Conservation (phyloP, 768 basidiomycete species). For the Naganishia antarctica region DNA sequence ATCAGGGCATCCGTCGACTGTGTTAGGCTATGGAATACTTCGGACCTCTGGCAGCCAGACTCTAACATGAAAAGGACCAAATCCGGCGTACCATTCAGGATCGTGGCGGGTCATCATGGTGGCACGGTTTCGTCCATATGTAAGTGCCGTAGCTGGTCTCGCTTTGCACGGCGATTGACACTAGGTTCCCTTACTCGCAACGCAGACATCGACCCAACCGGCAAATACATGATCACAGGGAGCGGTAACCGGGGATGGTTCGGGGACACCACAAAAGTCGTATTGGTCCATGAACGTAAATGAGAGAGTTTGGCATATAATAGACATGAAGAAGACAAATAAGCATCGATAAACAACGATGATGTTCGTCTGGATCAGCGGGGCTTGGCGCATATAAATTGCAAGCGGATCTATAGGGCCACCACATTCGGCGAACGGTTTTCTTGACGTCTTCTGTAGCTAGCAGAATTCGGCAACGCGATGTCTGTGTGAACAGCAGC, state of each 20-base stretch:
- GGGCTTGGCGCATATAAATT: no score
- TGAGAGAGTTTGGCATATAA: not conserved
- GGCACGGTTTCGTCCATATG: slow-evolving; percentile 89
- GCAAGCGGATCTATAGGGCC: no score
- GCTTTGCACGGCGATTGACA: slow-evolving; percentile 6
- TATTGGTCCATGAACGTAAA: slow-evolving; percentile 76
- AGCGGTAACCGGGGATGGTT: slow-evolving; percentile 93
- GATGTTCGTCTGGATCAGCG: no score
- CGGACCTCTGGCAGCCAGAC: slow-evolving; percentile 68
- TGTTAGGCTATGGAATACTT: slow-evolving; percentile 86
- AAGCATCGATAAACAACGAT: no score
- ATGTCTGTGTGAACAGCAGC: no score
- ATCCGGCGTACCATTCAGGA: slow-evolving; percentile 76
- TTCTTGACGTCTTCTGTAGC: no score
- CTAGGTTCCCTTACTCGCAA: slow-evolving; percentile 10
- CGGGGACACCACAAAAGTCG: slow-evolving; percentile 81
- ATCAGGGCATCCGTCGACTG: slow-evolving; percentile 84
- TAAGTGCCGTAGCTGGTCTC: slow-evolving; percentile 53
- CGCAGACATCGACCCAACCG: slow-evolving; percentile 80
- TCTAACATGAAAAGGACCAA: slow-evolving; percentile 56
- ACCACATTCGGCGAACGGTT: no score
- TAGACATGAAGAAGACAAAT: no score
- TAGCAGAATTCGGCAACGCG: no score
- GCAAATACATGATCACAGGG: slow-evolving; percentile 79
- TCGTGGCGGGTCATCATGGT: slow-evolving; percentile 92